Percentiles rank a stretch among this genome's conserved stretches.
These are phyloP conservation scores for Rhodosporidiobolus sp. DNA, from an alignment of 768 basidiomycete genomes.

Conservation along the genomic window DNA sequence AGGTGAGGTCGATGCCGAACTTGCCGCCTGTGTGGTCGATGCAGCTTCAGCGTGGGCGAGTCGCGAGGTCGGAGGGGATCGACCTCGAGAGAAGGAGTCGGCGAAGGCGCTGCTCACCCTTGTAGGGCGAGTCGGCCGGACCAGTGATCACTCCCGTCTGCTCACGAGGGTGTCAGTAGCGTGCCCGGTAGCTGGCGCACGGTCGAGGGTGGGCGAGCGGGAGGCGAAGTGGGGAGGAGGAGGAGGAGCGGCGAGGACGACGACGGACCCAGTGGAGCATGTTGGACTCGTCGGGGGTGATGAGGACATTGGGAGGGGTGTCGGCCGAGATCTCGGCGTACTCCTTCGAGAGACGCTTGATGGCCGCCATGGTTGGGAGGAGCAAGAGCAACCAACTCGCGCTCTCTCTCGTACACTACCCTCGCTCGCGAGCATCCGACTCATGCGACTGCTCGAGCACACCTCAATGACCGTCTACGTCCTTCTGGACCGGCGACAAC, in stretches of 20 bases:
- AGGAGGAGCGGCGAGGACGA: background rate
- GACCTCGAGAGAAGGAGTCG: background rate
- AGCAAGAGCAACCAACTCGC: too few species aligned
- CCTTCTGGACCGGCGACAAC: too few species aligned
- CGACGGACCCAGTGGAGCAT: conserved; percentile 37
- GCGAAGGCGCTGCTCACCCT: conserved; percentile 10
- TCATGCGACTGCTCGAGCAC: too few species aligned
- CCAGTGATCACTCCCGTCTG: conserved; percentile 37
- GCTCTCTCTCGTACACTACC: too few species aligned
- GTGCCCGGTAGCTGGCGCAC: too few species aligned
- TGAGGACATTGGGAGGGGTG: conserved; percentile 19
- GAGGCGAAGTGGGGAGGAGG: background rate
- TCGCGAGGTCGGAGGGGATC: background rate
- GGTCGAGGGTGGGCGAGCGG: too few species aligned
- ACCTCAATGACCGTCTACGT: too few species aligned
- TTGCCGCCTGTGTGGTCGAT: conserved; percentile 29
- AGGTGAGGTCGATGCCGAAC: conserved; percentile 33
- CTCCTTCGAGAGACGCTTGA: conserved; percentile 35
- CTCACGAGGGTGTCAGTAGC: background rate
- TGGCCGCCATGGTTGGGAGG: conserved; percentile 12
- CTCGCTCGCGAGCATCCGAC: too few species aligned
- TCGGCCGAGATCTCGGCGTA: conserved; percentile 35
- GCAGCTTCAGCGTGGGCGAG: background rate
- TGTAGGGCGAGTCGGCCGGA: conserved; percentile 36
- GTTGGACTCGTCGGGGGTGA: conserved; percentile 32